Evolutionary conservation across 1,139 yeast genomes (phyloP), one percentile per base, ranked within the genome.

Genomic region (Suhomyces yuchorum): DNA sequence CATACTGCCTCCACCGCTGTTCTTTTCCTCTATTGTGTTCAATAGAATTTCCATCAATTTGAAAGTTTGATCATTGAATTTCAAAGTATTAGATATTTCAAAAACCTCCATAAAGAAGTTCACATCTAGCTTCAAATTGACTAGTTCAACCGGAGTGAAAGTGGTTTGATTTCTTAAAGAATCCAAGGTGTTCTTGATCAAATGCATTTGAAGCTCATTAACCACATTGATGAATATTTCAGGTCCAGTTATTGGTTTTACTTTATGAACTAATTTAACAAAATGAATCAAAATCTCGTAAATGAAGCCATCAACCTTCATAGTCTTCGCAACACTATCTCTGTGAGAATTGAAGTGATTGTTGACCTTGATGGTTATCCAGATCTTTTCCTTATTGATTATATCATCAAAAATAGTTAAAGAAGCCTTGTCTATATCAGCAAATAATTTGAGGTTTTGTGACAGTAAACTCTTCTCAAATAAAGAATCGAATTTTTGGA

Each of bases 341-440:
- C 37, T 43, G 4, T 40, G 34, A 18, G 45, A 37, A 20, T 47
- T 62, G 54, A 73, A 71, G 47, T 67, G 71, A 37, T 58, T 63
- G 24, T 54, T 59, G 6, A 73, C 61, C 23, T 60, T 60, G 8
- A 60, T 62, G 44, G 66, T 70, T 35, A 74, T 65, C 60, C 68
- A 63, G n/a, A 57, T 54, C 53, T 73, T 73, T 50, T 75, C 79
- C 43, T 66, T 67, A 35, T 62, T 66, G 26, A 73, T 59, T 23
- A 75, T 68, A 55, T 75, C 80, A 43, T 74, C 79, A 46, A 73
- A 65, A 12, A 75, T 72, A 0, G 78, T 70, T 40, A 71, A 60
- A 43, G 67, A 67, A 2, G 76, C 78, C 50, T 73, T 72, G 47
- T 75, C 80, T 38, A 75, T 71, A 53, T 74, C 78, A 30, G 73